These are phyloP conservation scores for Penicilliopsis zonata DNA, from an alignment of 495 filamentous ascomycete genomes.

Conservation along the genomic window DNA sequence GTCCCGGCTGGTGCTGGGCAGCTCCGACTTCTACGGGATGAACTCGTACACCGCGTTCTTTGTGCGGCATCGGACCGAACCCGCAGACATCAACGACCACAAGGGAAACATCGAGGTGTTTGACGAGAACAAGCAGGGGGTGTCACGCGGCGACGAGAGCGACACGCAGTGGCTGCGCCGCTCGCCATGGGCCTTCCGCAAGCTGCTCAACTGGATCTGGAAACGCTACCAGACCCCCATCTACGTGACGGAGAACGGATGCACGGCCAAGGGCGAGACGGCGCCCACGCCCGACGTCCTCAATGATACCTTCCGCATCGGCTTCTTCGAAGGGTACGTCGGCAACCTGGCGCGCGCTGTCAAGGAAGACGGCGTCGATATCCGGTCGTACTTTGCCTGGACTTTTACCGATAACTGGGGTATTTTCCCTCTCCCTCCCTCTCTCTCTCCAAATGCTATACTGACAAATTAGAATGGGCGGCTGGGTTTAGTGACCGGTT, in stretches of 20 bases:
- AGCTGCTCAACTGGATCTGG: constrained; percentile 31
- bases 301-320: constrained; percentile 30
- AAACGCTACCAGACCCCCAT: constrained; percentile 31
- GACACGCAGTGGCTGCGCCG: constrained; percentile 34
- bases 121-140: constrained; percentile 32
- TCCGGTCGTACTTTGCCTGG: constrained; percentile 38
- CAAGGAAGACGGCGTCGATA: constrained; percentile 30
- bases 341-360: constrained; percentile 29
- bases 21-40: constrained; percentile 41
- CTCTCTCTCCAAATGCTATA: neutral
- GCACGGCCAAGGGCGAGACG: constrained; percentile 32
- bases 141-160: constrained; percentile 32
- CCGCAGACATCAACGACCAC: constrained; percentile 28
- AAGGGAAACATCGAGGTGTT: constrained; percentile 32
- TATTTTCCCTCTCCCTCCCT: constrained; percentile 4
- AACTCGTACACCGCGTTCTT: constrained; percentile 39
- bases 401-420: constrained; percentile 34
- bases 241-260: constrained; percentile 40
- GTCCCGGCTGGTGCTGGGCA: constrained; percentile 27
- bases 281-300: constrained; percentile 23
- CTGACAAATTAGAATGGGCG: constrained; percentile 28
- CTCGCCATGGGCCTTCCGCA: constrained; percentile 28
- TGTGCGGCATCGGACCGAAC: constrained; percentile 24
- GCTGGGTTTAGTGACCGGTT: constrained; percentile 37
- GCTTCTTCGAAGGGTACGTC: constrained; percentile 35